Evolutionary conservation across 306 rosid genomes (phyloP).

Genomic region (Cicer bijugum): DNA sequence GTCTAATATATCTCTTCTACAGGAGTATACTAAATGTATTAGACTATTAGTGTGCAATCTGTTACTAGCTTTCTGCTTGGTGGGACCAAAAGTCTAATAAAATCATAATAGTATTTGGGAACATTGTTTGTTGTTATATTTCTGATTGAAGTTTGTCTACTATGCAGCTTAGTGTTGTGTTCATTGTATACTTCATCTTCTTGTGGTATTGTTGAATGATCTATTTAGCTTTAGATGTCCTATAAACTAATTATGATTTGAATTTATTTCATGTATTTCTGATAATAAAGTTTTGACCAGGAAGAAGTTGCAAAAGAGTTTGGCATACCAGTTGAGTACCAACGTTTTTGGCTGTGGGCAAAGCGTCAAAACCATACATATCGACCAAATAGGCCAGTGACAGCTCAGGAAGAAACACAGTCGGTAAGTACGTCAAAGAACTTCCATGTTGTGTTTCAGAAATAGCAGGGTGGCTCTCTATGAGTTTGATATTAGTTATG

Average conservation of each 20-base stretch:
- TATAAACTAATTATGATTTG: slow-evolving; percentile 29
- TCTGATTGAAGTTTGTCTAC: slow-evolving; percentile 2
- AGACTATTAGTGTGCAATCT: neutral
- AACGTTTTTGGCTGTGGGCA: slow-evolving; percentile 96
- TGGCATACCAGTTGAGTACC: slow-evolving; percentile 80
- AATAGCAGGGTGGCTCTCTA: slow-evolving; percentile 15
- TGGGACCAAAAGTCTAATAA: neutral
- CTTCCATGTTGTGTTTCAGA: slow-evolving; percentile 29
- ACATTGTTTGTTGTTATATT: neutral
- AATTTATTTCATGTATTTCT: slow-evolving; percentile 33
- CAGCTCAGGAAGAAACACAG: slow-evolving; percentile 79
- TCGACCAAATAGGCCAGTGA: slow-evolving; percentile 78
- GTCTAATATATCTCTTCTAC: neutral
- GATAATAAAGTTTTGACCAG: slow-evolving; percentile 52
- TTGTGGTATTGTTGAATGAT: slow-evolving; percentile 7
- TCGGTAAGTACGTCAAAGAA: slow-evolving; percentile 55
- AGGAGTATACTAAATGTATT: neutral
- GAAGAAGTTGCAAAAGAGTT: slow-evolving; percentile 87
- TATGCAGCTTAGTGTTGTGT: neutral
- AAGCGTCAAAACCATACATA: slow-evolving; percentile 91
- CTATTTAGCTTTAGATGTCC: slow-evolving; percentile 22
- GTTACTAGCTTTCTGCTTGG: slow-evolving; percentile 5
- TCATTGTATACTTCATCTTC: slow-evolving; percentile 21
- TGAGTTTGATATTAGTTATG: neutral
- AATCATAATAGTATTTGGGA: neutral